Evolutionary conservation across 2,329 filamentous ascomycete species (phyloP).

Genomic region (Colletotrichum kahawae): DNA sequence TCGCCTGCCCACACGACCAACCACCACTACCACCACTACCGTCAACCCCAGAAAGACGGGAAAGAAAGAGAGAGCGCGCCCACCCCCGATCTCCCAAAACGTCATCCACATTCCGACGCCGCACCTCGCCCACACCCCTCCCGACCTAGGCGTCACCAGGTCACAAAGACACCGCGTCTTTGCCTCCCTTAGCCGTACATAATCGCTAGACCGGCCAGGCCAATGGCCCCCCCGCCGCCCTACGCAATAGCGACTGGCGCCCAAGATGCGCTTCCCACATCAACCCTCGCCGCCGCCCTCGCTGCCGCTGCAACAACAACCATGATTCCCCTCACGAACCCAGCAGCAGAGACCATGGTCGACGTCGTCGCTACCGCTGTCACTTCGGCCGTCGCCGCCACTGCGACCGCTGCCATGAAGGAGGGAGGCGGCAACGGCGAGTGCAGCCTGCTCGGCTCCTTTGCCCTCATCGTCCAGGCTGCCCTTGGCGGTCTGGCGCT

Average conservation of each 20-base stretch:
- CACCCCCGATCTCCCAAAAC: conserved; percentile 4
- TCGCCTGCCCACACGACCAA: not conserved
- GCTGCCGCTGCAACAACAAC: conserved; percentile 9
- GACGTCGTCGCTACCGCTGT: conserved; percentile 33
- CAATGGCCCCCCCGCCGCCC: conserved; percentile 20
- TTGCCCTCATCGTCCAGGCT: conserved; percentile 88
- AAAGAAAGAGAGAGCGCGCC: not conserved
- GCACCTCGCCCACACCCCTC: not conserved
- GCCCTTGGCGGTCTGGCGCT: conserved; percentile 85
- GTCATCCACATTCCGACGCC: conserved; percentile 16
- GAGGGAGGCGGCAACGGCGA: conserved; percentile 61
- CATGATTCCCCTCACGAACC: conserved; percentile 12
- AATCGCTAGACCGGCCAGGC: not conserved
- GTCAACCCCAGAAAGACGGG: not conserved
- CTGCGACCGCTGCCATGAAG: conserved; percentile 28
- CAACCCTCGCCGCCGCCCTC: conserved; percentile 11
- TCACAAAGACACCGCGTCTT: conserved; percentile 9
- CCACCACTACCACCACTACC: not conserved
- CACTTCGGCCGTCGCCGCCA: conserved; percentile 31
- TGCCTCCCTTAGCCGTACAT: conserved; percentile 6
- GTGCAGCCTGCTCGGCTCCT: conserved; percentile 87
- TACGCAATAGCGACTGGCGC: conserved; percentile 18
- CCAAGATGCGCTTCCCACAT: conserved; percentile 9
- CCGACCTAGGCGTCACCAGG: conserved; percentile 11
- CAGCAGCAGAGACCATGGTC: conserved; percentile 20